Base-by-base conservation (phyloP, 1,139 yeast genomes). In the Geotrichum fermentans region DNA sequence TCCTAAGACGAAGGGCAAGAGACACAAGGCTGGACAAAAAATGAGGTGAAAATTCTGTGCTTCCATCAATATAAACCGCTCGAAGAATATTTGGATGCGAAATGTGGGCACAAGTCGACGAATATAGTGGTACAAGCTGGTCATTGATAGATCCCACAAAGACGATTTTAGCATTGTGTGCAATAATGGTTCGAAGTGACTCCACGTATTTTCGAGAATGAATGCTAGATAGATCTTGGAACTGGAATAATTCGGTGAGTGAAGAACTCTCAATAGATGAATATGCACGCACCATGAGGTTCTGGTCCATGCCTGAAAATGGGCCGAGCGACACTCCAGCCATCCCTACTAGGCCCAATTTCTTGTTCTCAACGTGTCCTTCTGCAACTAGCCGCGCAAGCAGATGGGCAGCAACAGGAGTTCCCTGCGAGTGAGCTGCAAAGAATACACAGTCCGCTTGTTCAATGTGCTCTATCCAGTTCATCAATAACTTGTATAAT, bases 261-360 rank as follows among this genome's bases (percentile, higher is more conserved):
- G 96, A 86, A 50, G 85, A 95, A 58, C 82, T 87, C 62, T 92
- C 98, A 49, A 92, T 83, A 0, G 95, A 82, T 1, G 95, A 82
- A 60, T 88, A 88, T 0, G 97, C 97, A 55, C 89, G 77, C 70
- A 90, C 82, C 57, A 89, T 78, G 39, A 89, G 71, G 6, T 82
- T 81, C 63, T 87, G 89, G 63, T 92, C 97, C 55, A 80, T 79
- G 0, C 97, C 97, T 57, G 81, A 86, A 61, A 87, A 86, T 1
- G 97, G 98, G 0, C 98, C 98, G 61, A 87, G 80, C 58, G 89
- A 88, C 24, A 89, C 79, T 1, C 97, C 97, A 0, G 97, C 97
- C 97, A 92, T 92, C 1, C 92, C 94, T 45, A 92, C 69, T 21
- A 92, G 71, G 0, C 94, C 89, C 18, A 89, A 74, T 52, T 59